Evolutionary conservation across 345 rosid species (phyloP).

Genomic region (Bruguiera sexangula): DNA sequence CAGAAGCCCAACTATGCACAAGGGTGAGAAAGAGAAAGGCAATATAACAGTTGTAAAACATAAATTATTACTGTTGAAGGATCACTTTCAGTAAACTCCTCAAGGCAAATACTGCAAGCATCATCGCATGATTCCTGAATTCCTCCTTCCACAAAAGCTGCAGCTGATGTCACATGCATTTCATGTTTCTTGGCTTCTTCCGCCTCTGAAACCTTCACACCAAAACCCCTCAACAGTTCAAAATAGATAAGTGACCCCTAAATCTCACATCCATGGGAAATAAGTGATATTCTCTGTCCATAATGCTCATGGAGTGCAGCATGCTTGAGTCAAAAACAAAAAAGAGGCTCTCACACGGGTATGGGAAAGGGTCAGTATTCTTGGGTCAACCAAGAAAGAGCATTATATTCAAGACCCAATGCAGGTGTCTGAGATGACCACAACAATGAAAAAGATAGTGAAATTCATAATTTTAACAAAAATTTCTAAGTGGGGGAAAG

Average conservation of each 20-base stretch:
- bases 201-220: slow-evolving; percentile 30
- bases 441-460: not conserved
- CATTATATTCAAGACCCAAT: not conserved
- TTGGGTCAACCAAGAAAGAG: not conserved
- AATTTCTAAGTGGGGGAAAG: not conserved
- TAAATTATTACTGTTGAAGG: slow-evolving; percentile 24
- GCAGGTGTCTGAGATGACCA: not conserved
- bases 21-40: not conserved
- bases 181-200: slow-evolving; percentile 24
- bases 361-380: no score
- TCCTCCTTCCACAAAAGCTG: slow-evolving; percentile 35
- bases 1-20: not conserved
- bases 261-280: not conserved
- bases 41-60: not conserved
- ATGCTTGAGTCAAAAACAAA: not conserved
- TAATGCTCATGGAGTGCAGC: not conserved
- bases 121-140: slow-evolving; percentile 29
- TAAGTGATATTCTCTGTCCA: not conserved
- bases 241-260: not conserved
- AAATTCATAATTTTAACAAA: not conserved
- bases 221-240: slow-evolving; percentile 4
- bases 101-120: slow-evolving; percentile 34
- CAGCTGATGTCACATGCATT: slow-evolving; percentile 25
- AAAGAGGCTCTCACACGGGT: no score
- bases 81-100: slow-evolving; percentile 26